Conservation (phyloP, 495 filamentous ascomycete species). For the Trypethelium eluteriae region DNA sequence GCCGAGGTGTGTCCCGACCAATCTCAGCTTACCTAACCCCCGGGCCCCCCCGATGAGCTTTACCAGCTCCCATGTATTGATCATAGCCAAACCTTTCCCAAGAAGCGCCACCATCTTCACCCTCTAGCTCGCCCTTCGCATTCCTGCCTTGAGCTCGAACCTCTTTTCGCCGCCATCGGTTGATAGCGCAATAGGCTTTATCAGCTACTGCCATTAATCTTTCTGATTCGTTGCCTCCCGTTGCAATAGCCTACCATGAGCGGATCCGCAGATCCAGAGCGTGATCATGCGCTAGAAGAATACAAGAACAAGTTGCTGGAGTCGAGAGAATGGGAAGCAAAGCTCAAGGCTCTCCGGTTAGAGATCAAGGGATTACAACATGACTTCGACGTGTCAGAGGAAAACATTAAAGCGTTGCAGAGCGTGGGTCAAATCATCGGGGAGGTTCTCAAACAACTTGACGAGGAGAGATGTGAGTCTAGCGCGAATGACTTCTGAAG, state of each 20-base stretch:
- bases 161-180: no score
- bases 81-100: no score
- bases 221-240: not conserved
- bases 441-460: constrained; percentile 96
- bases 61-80: not conserved
- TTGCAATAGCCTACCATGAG: constrained; percentile 5
- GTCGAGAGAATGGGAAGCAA: constrained; percentile 96
- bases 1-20: not conserved
- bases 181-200: not conserved
- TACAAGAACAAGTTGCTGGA: constrained; percentile 92
- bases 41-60: not conserved
- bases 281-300: constrained; percentile 72
- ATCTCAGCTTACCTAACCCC: not conserved
- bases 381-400: constrained; percentile 93
- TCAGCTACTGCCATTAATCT: not conserved
- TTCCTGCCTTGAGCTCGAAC: no score
- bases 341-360: constrained; percentile 81
- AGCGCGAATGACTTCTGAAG: not conserved
- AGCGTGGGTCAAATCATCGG: constrained; percentile 99
- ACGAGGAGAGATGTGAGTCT: constrained; percentile 91
- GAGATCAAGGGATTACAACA: constrained; percentile 93
- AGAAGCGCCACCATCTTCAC: no score
- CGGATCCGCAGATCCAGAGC: constrained; percentile 47
- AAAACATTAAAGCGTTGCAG: constrained; percentile 99
- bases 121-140: no score